Evolutionary conservation across 257 asterid genomes (phyloP), one percentile per base, ranked within the genome.

Genomic region (Forsythia suspensa): DNA sequence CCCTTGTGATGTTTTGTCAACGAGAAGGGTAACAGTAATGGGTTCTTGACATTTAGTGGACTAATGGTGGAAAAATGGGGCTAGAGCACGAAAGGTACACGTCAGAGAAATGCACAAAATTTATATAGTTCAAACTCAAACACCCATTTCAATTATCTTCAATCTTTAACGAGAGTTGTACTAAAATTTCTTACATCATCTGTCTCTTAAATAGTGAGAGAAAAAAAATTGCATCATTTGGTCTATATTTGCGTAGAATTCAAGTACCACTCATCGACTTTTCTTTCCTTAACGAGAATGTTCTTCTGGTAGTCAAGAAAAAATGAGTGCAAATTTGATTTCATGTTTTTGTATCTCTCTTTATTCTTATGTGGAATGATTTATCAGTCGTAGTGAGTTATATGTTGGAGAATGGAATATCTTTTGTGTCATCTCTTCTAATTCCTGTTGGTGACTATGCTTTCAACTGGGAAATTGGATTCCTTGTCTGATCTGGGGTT

Each of bases 401-500:
- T 78, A 46, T 78, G 78, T 80, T 80, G 80, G 87, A 81, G 79
- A 84, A 83, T 84, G 89, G 85, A 71, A 75, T 79, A 73, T 84
- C 85, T 82, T 69, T 85, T 37, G 36, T 79, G 88, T 86, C 87
- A 66, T 81, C 84, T 79, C 83, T 82, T 37, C 59, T 86, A 68
- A 73, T 29, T 71, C 80, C 40, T 82, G 75, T 79, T 76, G 78
- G 75, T 84, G 86, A 84, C 86, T 88, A 88, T 89, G 91, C 89
- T 83, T 79, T 81, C 87, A 79, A 79, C 80, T 82, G 86, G 72
- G 80, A 21, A 79, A 77, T 87, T 85, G 85, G 86, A 83, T 85
- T 87, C 85, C 85, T 86, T 85, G 80, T 86, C 86, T 84, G 91
- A 87, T 90, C 83, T 86, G 81, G 84, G 88, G 42, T 85, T 91